Base-by-base conservation (phyloP, 169 alveolate genomes). In the Babesia sp. region DNA sequence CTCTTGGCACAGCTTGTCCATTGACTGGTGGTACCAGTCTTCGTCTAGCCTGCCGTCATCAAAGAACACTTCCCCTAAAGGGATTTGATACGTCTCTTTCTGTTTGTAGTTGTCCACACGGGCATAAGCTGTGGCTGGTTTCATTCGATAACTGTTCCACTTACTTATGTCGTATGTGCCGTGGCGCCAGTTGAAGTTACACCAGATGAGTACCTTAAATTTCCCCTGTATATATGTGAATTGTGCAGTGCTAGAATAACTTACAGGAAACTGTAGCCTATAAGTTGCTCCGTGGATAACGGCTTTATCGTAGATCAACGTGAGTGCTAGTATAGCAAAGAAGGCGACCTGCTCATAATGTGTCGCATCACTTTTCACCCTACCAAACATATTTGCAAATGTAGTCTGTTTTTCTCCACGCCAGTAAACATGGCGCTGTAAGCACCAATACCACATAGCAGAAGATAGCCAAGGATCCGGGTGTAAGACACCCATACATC, bases 111-210 rank as follows among this genome's bases (percentile, higher is more conserved):
- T 18, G 16, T 58, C 71, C 31, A 18, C 6, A 29, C 24, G 16
- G 20, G 71, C 54, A 56, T 79, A 79, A 20, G 20, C 83, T 70
- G 71, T 8, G 50, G 24, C 14, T 42, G 28, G 8, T 16, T 39
- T 29, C 36, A 28, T 7, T 26, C 11, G 20, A 7, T 5, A 20
- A 4, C 7, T 51, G 1, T 12, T 18, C 3, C 20, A 71, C 87
- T 12, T 50, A 79, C 86, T 37, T 0, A 77, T 68, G 3, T 77
- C 86, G 53, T 29, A 77, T 36, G 82, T 77, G 60, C 71, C 86
- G 14, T 68, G 46, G 12, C 31, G 8, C 86, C 81, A 61, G 39
- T 77, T 77, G 56, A 77, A 73, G 22, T 28, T 29, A 39, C 60
- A 39, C 79, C 86, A 68, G 1, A 77, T 26, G 14, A 46, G 31